Evolutionary conservation across 768 basidiomycete species (phyloP), one percentile per base, ranked within the genome.

Genomic region (Fomitopsis pulvina): DNA sequence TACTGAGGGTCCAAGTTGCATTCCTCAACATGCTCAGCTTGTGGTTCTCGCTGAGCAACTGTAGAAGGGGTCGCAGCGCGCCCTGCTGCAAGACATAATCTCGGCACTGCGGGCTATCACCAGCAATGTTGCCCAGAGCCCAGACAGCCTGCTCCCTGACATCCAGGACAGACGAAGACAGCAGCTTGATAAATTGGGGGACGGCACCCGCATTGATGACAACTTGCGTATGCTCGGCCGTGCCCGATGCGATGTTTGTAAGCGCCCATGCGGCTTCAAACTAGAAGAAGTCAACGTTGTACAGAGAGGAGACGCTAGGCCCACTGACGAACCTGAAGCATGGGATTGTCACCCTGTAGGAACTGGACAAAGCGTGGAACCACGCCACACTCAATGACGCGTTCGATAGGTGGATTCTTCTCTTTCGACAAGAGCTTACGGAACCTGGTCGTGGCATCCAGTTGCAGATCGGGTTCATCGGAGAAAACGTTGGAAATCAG

Each of bases 81-180:
- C 93, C 93, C 63, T 90, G 83, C 62, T 91, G 85, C 45, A 99
- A 80, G 46, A 98, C 96, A 60, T 93, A 94, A 66, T 99, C 96
- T 61, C 96, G 75, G 78, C 96, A 99, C 64, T 88, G 83, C 20
- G 96, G 96, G 57, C 92, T 95, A 68, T 99, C 96, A 52, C 96
- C 96, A 47, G 96, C 96, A 56, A 99, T 98, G 72, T 99, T 99
- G 51, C 96, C 96, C 52, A 99, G 78, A 20, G 96, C 96, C 96
- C 95, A 99, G 22, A 99, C 96, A 22, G 96, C 96, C 71, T 99
- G 96, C 71, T 99, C 96, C 52, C 95, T 85, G 53, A 99, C 96
- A 70, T 99, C 96, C 52, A 93, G 77, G 30, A 96, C 92, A 38
- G 83, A 74, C n/a, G 94, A 96, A 8, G 91, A 93, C 37, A 98